Evolutionary conservation across 352 stramenopile genomes (phyloP).

Genomic region (Globisporangium rhizosaccharum): DNA sequence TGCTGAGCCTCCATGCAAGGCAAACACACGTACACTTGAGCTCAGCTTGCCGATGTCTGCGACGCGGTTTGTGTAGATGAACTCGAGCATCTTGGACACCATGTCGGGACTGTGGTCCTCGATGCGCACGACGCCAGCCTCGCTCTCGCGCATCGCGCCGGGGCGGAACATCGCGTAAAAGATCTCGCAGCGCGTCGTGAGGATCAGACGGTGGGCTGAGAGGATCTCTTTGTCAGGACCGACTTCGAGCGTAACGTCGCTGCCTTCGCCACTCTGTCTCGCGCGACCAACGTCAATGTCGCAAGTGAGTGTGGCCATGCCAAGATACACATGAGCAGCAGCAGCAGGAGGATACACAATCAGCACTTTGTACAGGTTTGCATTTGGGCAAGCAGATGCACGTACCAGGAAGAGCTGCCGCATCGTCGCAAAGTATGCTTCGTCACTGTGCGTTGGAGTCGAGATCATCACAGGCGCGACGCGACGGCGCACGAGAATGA

Average conservation of each 20-base stretch:
- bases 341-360: not conserved
- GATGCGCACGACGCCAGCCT: slow-evolving; percentile 76
- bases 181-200: slow-evolving; percentile 85
- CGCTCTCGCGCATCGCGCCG: slow-evolving; percentile 81
- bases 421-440: slow-evolving; percentile 77
- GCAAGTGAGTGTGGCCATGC: not conserved
- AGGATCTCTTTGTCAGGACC: slow-evolving; percentile 57
- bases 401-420: slow-evolving; percentile 58
- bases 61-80: slow-evolving; percentile 90
- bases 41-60: slow-evolving; percentile 70
- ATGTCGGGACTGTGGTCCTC: slow-evolving; percentile 77
- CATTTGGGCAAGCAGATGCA: not conserved
- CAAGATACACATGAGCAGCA: not conserved
- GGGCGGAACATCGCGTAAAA: slow-evolving; percentile 87
- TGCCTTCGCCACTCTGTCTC: slow-evolving; percentile 45
- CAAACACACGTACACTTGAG: slow-evolving; percentile 42
- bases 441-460: slow-evolving; percentile 50
- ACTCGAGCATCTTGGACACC: slow-evolving; percentile 90
- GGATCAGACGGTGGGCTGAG: slow-evolving; percentile 60
- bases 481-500: slow-evolving; percentile 74
- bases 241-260: slow-evolving; percentile 71
- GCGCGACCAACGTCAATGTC: not conserved
- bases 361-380: not conserved
- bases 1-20: not conserved
- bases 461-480: slow-evolving; percentile 28